Percentiles rank a stretch among this genome's conserved stretches.
Conservation (phyloP, 805 yeast genomes). For the Candida patagonica region DNA sequence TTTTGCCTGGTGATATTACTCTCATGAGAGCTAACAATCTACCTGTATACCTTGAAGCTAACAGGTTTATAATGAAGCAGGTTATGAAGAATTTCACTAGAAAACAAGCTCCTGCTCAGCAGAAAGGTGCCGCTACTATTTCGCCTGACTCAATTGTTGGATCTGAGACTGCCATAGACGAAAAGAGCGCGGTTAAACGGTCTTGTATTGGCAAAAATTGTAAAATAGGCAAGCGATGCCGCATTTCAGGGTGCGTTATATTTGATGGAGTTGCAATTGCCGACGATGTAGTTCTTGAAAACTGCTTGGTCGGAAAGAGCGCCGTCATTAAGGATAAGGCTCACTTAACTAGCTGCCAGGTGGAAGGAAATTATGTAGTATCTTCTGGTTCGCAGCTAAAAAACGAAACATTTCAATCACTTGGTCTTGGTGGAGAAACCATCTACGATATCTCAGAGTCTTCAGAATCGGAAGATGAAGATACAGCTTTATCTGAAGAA, state of each 20-base stretch:
- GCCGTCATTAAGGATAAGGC: conserved; percentile 58
- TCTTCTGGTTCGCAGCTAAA: conserved; percentile 26
- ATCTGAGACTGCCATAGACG: conserved; percentile 56
- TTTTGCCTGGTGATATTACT: conserved; percentile 54
- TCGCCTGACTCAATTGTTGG: conserved; percentile 86
- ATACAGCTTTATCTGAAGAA: conserved; percentile 3
- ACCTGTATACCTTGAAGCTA: conserved; percentile 82
- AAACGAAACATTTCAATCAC: conserved; percentile 26
- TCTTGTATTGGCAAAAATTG: conserved; percentile 72
- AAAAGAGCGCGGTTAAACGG: conserved; percentile 77
- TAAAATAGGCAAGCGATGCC: conserved; percentile 73
- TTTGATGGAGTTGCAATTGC: conserved; percentile 62
- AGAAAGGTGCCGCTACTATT: conserved; percentile 48
- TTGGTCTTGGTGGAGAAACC: not conserved
- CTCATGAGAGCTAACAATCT: conserved; percentile 74
- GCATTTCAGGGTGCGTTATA: conserved; percentile 78
- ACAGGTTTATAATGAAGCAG: conserved; percentile 59
- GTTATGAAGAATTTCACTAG: conserved; percentile 23
- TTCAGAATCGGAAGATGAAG: not conserved
- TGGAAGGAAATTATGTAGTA: conserved; percentile 72
- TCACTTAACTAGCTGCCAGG: conserved; percentile 68
- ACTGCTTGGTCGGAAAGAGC: conserved; percentile 71
- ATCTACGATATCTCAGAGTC: not conserved
- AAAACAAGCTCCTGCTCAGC: conserved; percentile 17
- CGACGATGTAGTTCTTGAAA: conserved; percentile 66